These are phyloP conservation scores for Pseudozyma tsukubaensis DNA, from an alignment of 1,284 basidiomycete genomes.

Conservation along the genomic window DNA sequence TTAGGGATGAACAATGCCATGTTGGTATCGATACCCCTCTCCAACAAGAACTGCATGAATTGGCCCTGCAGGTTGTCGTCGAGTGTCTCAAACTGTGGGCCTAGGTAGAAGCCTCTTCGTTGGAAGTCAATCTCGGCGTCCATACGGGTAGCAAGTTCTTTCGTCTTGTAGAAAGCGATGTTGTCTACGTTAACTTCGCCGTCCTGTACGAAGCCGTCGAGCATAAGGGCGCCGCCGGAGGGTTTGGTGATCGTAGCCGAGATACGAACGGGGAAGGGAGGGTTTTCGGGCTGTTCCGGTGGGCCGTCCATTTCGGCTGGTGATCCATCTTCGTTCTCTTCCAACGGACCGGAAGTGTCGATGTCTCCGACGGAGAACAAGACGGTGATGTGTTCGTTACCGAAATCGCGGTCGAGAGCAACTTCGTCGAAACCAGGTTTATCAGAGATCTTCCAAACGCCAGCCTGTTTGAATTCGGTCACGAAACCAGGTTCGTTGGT, in stretches of 20 bases:
- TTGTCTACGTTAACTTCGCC: constrained; percentile 89
- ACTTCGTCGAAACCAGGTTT: constrained; percentile 83
- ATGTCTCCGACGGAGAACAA: constrained; percentile 65
- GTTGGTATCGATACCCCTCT: constrained; percentile 85
- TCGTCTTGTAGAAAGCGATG: constrained; percentile 84
- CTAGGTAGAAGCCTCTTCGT: constrained; percentile 88
- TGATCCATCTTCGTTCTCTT: constrained; percentile 70
- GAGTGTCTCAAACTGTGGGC: constrained; percentile 91
- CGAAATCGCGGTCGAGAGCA: constrained; percentile 82
- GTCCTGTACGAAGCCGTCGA: constrained; percentile 71
- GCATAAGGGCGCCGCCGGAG: constrained; percentile 57
- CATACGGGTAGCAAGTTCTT: constrained; percentile 79
- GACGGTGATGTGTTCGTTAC: constrained; percentile 77
- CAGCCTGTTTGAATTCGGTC: constrained; percentile 78
- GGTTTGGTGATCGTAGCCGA: constrained; percentile 88
- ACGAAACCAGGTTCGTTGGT: constrained; percentile 80
- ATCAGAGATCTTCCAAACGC: constrained; percentile 85
- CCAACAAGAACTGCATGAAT: constrained; percentile 83
- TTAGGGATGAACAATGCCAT: constrained; percentile 73
- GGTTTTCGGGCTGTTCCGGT: constrained; percentile 41
- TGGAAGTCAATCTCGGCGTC: constrained; percentile 93
- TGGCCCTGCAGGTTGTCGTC: constrained; percentile 87
- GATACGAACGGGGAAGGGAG: constrained; percentile 77
- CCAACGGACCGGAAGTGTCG: constrained; percentile 51
- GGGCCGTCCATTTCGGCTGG: constrained; percentile 66